A percentile compares a stretch with the other conserved stretches of the same genome.
These are phyloP conservation scores for Cephalotrichum gorgonifer DNA, from an alignment of 2,329 filamentous ascomycete species.

Conservation along the genomic window DNA sequence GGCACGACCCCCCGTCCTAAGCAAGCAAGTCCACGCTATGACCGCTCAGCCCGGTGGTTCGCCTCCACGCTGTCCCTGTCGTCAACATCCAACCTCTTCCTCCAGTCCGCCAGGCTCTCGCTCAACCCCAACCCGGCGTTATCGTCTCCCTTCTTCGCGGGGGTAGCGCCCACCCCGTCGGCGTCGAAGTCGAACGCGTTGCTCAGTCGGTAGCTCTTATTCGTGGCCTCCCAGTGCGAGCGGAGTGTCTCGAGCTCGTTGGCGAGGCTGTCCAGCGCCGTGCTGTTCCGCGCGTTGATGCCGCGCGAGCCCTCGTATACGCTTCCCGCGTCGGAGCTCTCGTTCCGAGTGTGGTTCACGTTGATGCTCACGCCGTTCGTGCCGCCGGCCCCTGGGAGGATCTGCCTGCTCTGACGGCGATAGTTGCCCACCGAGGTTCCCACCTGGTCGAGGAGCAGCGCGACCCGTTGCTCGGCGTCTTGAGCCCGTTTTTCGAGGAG, in stretches of 20 bases:
- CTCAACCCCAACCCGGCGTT: slow-evolving; percentile 46
- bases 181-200: slow-evolving; percentile 80
- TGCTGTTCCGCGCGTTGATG: slow-evolving; percentile 42
- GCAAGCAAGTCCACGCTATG: neutral
- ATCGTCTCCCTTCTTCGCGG: slow-evolving; percentile 23
- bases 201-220: slow-evolving; percentile 87
- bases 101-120: slow-evolving; percentile 69
- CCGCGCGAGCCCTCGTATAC: slow-evolving; percentile 46
- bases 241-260: slow-evolving; percentile 85
- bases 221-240: slow-evolving; percentile 90
- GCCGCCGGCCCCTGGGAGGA: slow-evolving; percentile 11
- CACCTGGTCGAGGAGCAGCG: slow-evolving; percentile 86
- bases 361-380: slow-evolving; percentile 22
- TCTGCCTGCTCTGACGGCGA: slow-evolving; percentile 61
- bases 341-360: slow-evolving; percentile 36
- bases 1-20: neutral
- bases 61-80: slow-evolving; percentile 17
- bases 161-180: slow-evolving; percentile 11
- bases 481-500: slow-evolving; percentile 73
- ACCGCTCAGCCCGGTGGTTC: neutral
- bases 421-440: slow-evolving; percentile 92
- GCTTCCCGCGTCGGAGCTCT: slow-evolving; percentile 52
- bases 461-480: slow-evolving; percentile 89
- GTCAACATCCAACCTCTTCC: slow-evolving; percentile 58
- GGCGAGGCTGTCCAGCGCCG: slow-evolving; percentile 79